Conservation (phyloP, 768 basidiomycete genomes). For the Tulasnella sp. region DNA sequence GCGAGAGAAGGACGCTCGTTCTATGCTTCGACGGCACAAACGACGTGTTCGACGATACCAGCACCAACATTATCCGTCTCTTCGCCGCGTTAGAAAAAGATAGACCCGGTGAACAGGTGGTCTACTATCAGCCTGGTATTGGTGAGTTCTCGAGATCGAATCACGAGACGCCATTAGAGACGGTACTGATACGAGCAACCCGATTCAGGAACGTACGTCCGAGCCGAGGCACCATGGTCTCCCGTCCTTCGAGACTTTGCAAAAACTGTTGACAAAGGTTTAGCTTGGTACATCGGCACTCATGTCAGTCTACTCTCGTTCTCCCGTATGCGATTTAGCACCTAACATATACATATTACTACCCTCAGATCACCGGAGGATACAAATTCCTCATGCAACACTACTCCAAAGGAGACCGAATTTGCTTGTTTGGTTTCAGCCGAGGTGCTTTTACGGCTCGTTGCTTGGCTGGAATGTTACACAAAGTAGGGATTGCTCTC, state of each 20-base stretch:
- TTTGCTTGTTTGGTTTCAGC: slow-evolving; percentile 33
- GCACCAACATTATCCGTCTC: slow-evolving; percentile 65
- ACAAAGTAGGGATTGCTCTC: slow-evolving; percentile 39
- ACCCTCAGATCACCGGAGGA: slow-evolving; percentile 8
- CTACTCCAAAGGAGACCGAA: slow-evolving; percentile 30
- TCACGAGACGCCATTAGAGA: slow-evolving; percentile 37
- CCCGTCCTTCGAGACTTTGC: slow-evolving; percentile 42
- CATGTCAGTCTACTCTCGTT: slow-evolving; percentile 48
- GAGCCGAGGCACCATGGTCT: slow-evolving; percentile 60
- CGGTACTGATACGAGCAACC: slow-evolving; percentile 33
- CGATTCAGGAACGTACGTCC: slow-evolving; percentile 48
- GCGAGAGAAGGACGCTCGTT: slow-evolving; percentile 40
- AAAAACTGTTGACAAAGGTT: slow-evolving; percentile 54
- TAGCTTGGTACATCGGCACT: slow-evolving; percentile 68
- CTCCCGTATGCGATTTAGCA: not conserved
- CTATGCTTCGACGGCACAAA: slow-evolving; percentile 65
- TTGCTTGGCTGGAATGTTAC: slow-evolving; percentile 35
- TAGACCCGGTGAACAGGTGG: slow-evolving; percentile 43
- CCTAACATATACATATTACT: slow-evolving; percentile 26
- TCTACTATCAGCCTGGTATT: slow-evolving; percentile 51
- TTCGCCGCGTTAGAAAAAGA: slow-evolving; percentile 62
- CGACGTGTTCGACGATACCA: slow-evolving; percentile 27
- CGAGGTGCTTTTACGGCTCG: slow-evolving; percentile 30
- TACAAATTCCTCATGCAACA: slow-evolving; percentile 19
- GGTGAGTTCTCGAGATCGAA: not conserved